A percentile compares a stretch with the other conserved stretches of the same genome.
Evolutionary conservation across 805 yeast genomes (phyloP).

Genomic region (Cyberlindnera amylophila): DNA sequence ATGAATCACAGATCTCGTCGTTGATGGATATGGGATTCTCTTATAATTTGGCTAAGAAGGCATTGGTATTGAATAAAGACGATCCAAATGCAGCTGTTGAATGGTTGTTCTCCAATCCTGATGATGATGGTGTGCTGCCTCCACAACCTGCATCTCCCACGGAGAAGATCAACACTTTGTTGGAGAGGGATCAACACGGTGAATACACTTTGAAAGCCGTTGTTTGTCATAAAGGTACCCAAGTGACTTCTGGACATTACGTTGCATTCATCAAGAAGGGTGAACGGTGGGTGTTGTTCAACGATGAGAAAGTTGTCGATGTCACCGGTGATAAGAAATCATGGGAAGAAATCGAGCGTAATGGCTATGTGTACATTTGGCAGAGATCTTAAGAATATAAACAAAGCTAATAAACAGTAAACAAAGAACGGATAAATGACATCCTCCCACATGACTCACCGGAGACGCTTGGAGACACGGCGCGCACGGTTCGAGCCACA

Average conservation of each 20-base stretch:
- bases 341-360: constrained; percentile 34
- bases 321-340: constrained; percentile 37
- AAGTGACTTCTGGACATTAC: constrained; percentile 87
- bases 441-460: too few relatives aligned
- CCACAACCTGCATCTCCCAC: constrained; percentile 15
- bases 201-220: constrained; percentile 54
- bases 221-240: constrained; percentile 81
- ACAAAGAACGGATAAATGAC: too few relatives aligned
- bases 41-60: constrained; percentile 61
- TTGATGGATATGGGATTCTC: constrained; percentile 78
- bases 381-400: constrained; percentile 12
- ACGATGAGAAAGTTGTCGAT: constrained; percentile 80
- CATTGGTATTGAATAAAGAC: constrained; percentile 54
- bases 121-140: constrained; percentile 62
- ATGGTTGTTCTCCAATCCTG: constrained; percentile 84
- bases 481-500: too few relatives aligned
- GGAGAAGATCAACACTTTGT: constrained; percentile 8
- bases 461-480: too few relatives aligned
- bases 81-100: constrained; percentile 79
- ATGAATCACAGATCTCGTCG: constrained; percentile 40
- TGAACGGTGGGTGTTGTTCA: constrained; percentile 66
- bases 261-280: constrained; percentile 64
- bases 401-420: too few relatives aligned
- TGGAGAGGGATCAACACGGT: constrained; percentile 6
- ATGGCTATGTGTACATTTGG: constrained; percentile 45